Percentiles rank a stretch among this genome's conserved stretches.
phyloP scores from a whole-genome alignment of 805 yeast genomes.

The Lachancea sp. region DNA sequence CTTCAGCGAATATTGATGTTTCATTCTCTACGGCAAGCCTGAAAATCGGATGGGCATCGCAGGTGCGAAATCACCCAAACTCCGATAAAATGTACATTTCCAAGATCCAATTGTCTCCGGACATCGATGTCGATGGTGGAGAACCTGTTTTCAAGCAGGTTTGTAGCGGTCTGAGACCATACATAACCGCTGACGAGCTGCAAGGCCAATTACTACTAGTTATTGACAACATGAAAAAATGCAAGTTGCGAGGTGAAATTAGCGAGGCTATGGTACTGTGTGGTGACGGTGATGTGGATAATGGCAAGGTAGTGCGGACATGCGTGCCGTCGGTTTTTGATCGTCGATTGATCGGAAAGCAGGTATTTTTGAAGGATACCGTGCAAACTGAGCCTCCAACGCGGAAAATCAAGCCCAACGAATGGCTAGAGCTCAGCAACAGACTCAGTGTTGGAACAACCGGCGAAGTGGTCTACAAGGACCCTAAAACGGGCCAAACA shows the following conservation, averaged over 20 bases:
- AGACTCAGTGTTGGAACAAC: conserved; percentile 9
- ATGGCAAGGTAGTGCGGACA: conserved; percentile 12
- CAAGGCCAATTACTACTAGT: conserved; percentile 42
- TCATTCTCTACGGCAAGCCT: neutral
- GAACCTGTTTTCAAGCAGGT: conserved; percentile 30
- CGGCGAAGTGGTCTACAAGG: conserved; percentile 10
- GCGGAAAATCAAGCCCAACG: conserved; percentile 16
- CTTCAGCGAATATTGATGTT: neutral
- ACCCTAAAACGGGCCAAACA: conserved; percentile 11
- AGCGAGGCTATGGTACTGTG: conserved; percentile 66
- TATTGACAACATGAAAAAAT: conserved; percentile 51
- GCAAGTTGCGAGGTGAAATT: conserved; percentile 54
- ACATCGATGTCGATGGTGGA: conserved; percentile 8
- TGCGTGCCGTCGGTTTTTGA: conserved; percentile 12
- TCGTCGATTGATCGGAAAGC: conserved; percentile 12
- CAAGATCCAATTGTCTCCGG: conserved; percentile 33
- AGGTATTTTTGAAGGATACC: conserved; percentile 10
- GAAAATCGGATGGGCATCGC: conserved; percentile 2
- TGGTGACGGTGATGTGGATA: conserved; percentile 33
- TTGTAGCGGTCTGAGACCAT: conserved; percentile 53
- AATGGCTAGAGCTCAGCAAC: conserved; percentile 20
- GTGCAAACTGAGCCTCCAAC: conserved; percentile 5
- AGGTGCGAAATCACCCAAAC: conserved; percentile 38
- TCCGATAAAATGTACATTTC: conserved; percentile 59
- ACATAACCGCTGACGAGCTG: conserved; percentile 37